Conservation (phyloP, 129 eudicot genomes). For the Dittrichia graveolens region DNA sequence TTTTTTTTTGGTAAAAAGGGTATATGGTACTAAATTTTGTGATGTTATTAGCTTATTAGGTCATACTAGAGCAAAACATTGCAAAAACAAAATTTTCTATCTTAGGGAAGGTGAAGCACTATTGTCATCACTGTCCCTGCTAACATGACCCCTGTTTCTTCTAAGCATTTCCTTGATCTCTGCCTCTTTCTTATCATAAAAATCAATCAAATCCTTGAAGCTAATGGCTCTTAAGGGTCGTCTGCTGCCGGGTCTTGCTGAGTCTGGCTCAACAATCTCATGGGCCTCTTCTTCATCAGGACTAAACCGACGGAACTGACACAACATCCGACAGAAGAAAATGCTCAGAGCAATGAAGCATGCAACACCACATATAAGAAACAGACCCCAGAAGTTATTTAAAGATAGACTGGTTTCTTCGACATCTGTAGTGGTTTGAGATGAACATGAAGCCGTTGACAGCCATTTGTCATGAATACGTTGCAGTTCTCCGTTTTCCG, state of each 20-base stretch:
- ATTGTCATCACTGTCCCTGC: slow-evolving; percentile 42
- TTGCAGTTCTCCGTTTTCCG: slow-evolving; percentile 65
- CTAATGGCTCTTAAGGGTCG: slow-evolving; percentile 41
- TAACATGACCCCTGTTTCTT: slow-evolving; percentile 35
- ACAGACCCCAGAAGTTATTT: slow-evolving; percentile 79
- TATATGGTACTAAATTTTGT: not conserved
- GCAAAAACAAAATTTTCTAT: slow-evolving; percentile 6
- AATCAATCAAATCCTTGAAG: slow-evolving; percentile 56
- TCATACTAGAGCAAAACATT: not conserved
- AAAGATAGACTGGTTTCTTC: slow-evolving; percentile 63
- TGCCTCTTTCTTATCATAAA: slow-evolving; percentile 69
- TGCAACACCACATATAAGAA: slow-evolving; percentile 65
- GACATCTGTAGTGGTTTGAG: slow-evolving; percentile 31
- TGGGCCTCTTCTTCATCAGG: slow-evolving; percentile 49
- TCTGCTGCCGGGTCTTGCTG: slow-evolving; percentile 28
- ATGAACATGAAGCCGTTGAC: slow-evolving; percentile 39
- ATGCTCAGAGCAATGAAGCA: slow-evolving; percentile 53
- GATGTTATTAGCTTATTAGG: not conserved
- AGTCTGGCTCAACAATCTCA: slow-evolving; percentile 46
- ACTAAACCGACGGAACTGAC: slow-evolving; percentile 53
- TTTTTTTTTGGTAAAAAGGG: not conserved
- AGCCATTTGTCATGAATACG: slow-evolving; percentile 67
- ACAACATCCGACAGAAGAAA: slow-evolving; percentile 52
- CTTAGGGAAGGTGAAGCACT: slow-evolving; percentile 33
- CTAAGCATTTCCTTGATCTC: slow-evolving; percentile 63